These are phyloP conservation scores for Syzygium jambos DNA, from an alignment of 345 rosid genomes.

Conservation along the genomic window DNA sequence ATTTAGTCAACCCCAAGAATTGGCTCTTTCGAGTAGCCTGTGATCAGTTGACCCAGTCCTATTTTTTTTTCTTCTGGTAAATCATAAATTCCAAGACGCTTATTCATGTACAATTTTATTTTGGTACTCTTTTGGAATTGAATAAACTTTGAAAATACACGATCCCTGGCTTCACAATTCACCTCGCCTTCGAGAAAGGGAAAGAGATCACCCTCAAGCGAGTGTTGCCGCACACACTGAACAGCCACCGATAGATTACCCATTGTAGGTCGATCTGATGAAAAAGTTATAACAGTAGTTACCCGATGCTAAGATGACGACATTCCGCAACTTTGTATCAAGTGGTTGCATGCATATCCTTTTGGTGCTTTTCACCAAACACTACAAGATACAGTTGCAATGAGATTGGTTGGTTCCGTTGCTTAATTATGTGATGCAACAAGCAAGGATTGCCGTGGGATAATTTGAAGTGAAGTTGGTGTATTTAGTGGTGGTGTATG, in stretches of 20 bases:
- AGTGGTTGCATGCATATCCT: not conserved
- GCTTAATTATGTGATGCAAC: not conserved
- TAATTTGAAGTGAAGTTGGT: not conserved
- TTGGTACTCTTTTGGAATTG: accelerated
- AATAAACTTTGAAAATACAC: not conserved
- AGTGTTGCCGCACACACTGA: not conserved
- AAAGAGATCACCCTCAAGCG: not conserved
- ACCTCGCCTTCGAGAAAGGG: not conserved
- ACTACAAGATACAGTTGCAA: not conserved
- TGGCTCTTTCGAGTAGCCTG: not conserved
- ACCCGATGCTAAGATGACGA: not conserved
- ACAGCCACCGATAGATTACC: not conserved
- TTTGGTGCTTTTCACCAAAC: not conserved
- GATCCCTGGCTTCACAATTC: not conserved
- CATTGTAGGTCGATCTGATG: not conserved
- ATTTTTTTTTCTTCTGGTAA: no score
- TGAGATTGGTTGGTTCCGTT: not conserved
- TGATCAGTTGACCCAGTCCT: not conserved
- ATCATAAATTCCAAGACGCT: not conserved
- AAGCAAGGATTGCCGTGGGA: not conserved
- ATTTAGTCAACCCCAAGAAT: not conserved
- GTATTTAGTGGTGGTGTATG: not conserved
- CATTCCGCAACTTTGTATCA: not conserved
- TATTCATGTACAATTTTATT: not conserved
- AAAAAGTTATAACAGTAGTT: not conserved